These are phyloP conservation scores for Botryosphaeria agaves DNA, from an alignment of 2,329 filamentous ascomycete species.

Conservation along the genomic window DNA sequence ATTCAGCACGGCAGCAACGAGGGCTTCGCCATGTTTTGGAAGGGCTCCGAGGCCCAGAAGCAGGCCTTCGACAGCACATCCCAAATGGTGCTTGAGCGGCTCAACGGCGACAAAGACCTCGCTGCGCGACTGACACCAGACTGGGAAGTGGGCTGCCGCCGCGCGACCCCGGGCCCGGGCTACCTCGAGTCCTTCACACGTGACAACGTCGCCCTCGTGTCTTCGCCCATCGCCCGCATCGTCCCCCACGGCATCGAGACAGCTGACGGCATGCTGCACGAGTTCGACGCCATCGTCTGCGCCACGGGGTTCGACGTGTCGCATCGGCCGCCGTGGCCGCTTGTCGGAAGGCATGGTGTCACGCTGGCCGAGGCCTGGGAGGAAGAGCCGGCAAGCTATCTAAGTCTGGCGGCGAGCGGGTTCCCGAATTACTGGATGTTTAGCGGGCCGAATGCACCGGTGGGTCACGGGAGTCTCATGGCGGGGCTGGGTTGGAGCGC, in stretches of 20 bases:
- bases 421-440: constrained; percentile 16
- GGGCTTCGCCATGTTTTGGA: constrained; percentile 39
- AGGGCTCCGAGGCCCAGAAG: constrained; percentile 31
- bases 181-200: constrained; percentile 48
- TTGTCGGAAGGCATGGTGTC: constrained; percentile 18
- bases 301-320: constrained; percentile 24
- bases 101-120: constrained; percentile 38
- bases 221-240: constrained; percentile 38
- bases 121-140: constrained; percentile 39
- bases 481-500: constrained; percentile 8
- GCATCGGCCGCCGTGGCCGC: constrained; percentile 16
- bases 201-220: constrained; percentile 45
- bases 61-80: constrained; percentile 30
- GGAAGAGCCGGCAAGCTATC: constrained; percentile 11
- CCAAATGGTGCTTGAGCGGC: constrained; percentile 35
- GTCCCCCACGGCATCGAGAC: constrained; percentile 43
- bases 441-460: constrained; percentile 8
- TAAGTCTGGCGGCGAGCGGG: constrained; percentile 10
- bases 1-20: constrained; percentile 16
- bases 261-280: constrained; percentile 34
- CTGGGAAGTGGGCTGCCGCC: constrained; percentile 46
- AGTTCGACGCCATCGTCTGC: constrained; percentile 42
- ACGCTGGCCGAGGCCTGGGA: constrained; percentile 11
- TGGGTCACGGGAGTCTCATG: constrained; percentile 9
- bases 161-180: constrained; percentile 47